Evolutionary conservation across 805 yeast species (phyloP).

Genomic region (Danielia reshetovae): DNA sequence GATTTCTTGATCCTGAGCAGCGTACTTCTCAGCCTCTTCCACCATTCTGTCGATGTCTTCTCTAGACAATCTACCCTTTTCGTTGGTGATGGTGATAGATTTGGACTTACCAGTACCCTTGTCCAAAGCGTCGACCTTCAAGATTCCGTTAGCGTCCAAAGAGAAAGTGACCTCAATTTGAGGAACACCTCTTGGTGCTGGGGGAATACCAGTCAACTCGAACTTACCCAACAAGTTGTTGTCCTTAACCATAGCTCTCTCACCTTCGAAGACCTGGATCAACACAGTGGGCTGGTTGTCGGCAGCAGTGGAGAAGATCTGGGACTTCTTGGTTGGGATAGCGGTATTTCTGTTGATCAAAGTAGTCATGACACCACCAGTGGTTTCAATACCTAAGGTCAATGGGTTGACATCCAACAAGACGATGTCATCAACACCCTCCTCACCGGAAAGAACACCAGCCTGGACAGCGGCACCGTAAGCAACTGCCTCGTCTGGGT

Average conservation of each 20-base stretch:
- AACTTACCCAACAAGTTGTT: conserved; percentile 21
- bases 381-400: conserved; percentile 21
- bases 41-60: conserved; percentile 21
- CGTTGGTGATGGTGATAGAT: conserved; percentile 19
- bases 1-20: conserved; percentile 18
- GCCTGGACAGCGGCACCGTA: conserved; percentile 74
- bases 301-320: conserved; percentile 19
- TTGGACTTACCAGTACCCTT: conserved; percentile 20
- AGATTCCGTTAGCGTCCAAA: conserved; percentile 20
- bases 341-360: conserved; percentile 21
- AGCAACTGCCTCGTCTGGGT: conserved; percentile 49
- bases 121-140: conserved; percentile 19
- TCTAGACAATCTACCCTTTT: conserved; percentile 18
- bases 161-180: conserved; percentile 21
- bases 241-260: conserved; percentile 21
- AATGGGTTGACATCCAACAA: conserved; percentile 21
- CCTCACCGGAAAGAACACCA: conserved; percentile 21
- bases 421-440: conserved; percentile 71
- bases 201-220: conserved; percentile 21
- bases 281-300: conserved; percentile 22
- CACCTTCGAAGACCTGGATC: conserved; percentile 20
- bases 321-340: conserved; percentile 20
- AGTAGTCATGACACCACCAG: conserved; percentile 21
- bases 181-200: conserved; percentile 21
- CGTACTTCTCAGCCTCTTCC: conserved; percentile 19